A percentile compares a stretch with the other conserved stretches of the same genome.
These are phyloP conservation scores for Pichia sp. DNA, from an alignment of 1,139 yeast genomes.

Conservation along the genomic window DNA sequence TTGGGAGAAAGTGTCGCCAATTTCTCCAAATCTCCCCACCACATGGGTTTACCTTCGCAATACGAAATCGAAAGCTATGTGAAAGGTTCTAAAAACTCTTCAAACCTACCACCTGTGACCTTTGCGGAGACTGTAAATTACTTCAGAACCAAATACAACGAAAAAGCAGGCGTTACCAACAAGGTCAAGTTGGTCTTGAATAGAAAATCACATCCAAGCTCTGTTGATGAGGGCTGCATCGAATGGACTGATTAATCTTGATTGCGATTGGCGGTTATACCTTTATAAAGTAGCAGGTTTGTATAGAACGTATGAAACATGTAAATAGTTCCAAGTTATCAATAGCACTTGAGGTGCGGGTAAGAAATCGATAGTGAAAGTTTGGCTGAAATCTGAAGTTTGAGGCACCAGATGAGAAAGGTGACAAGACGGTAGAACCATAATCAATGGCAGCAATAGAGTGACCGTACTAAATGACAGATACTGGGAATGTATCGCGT, in stretches of 20 bases:
- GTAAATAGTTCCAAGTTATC: conserved; percentile 1
- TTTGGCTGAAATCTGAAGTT: neutral
- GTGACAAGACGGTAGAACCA: too few relatives aligned
- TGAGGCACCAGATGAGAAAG: neutral
- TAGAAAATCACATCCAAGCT: conserved; percentile 57
- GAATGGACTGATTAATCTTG: conserved; percentile 45
- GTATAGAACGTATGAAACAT: conserved; percentile 2
- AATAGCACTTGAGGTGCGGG: neutral
- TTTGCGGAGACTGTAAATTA: conserved; percentile 59
- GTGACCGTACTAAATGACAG: neutral
- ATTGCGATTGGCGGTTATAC: neutral
- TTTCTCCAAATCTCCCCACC: conserved; percentile 62
- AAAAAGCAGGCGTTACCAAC: conserved; percentile 60
- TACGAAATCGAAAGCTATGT: conserved; percentile 53
- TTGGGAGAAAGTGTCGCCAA: conserved; percentile 40
- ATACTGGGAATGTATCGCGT: neutral
- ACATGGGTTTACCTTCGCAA: conserved; percentile 75
- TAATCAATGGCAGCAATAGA: neutral
- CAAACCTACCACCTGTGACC: conserved; percentile 63
- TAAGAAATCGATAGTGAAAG: neutral
- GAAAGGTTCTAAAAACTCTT: conserved; percentile 47
- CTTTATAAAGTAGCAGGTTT: conserved; percentile 2
- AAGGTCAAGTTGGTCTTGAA: conserved; percentile 54
- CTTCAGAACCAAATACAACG: conserved; percentile 47
- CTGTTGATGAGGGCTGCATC: conserved; percentile 52